Base-by-base conservation (phyloP, 768 basidiomycete species). In the Lyophyllum atratum region DNA sequence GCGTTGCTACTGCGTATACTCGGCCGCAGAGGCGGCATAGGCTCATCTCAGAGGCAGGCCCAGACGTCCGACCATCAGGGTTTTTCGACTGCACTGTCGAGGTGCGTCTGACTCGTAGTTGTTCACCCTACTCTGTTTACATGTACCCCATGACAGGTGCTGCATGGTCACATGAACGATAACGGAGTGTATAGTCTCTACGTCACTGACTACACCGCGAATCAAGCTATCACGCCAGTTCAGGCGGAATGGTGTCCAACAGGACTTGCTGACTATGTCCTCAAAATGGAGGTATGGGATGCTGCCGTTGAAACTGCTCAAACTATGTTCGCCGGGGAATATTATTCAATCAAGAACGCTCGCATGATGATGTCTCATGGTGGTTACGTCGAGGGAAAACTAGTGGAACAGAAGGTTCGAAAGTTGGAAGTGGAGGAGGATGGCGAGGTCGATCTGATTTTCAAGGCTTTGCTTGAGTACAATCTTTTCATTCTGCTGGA, bases 41-140 rank as follows among this genome's bases (percentile, higher is more conserved):
- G 24, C 67, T 85, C 17, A 73, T 87, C 53, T 75, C 74, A n/a
- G 81, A 85, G 43, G 77, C 75, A 12, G 73, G 73, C 9, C 82
- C 84, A 1, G 64, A 75, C 47, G 69, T 72, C 19, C 68, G 68
- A 11, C 81, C 82, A 2, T 49, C 58, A 21, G 82, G 83, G 1
- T 88, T 78, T 66, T 87, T 88, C 65, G 76, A 87, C 53, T 87
- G 85, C 47, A 85, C 83, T 0, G 75, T 85, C 15, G 82, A 87
- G 76, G 87, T 86, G 59, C 61, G 74, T 44, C 33, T 7, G n/a
- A 31, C 34, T 31, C 6, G 3, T 17, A 9, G 28, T 28, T 25
- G 21, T 39, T 28, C 7, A 21, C 8, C 37, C 47, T 31, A 3
- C 17, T 19, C 29, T 21, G 29, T 19, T 37, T n/a, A n/a, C 19